Evolutionary conservation across 441 rosid species (phyloP), one percentile per base, ranked within the genome.

Genomic region (Mallotus japonicus): DNA sequence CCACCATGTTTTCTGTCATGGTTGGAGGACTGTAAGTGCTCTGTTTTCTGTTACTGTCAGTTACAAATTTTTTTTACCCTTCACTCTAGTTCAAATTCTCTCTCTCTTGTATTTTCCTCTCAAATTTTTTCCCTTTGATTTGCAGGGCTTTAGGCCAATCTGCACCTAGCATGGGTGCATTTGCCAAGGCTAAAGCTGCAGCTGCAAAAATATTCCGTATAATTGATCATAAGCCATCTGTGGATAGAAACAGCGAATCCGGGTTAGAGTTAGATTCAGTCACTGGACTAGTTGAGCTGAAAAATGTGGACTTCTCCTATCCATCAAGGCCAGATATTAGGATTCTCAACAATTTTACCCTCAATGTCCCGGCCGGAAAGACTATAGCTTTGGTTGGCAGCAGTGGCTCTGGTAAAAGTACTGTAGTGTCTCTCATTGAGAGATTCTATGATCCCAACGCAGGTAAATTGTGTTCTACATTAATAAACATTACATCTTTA

Each of bases 1-100:
- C 99, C 53, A 96, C 99, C 65, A 96, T 96, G 99, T 96, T 96
- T 73, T 93, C 97, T 5, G 99, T 96, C 70, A 96, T 96, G 99
- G 84, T 96, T 11, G 99, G 99, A 79, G 99, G 99, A 77, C 66
- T 96, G 99, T 96, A 82, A 89, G 98, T 83, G 40, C 77, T 66
- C 64, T 68, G 9, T 42, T 63, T 60, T 53, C 55, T 49, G 6
- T 42, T 75, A 60, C 68, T 34, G 50, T 1, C 34, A 17, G 8
- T 51, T 11, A 60, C 58, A n/a, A 54, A 15, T 1, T 51, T 59
- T 28, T 37, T 19, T 60, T 42, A 50, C 47, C 40, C 34, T 15
- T 65, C 72, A 76, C 22, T 59, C 22, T 7, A 19, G 37, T 42
- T 28, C 51, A 53, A 46, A 22, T 64, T 80, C 20, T 56, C 20